Percentiles rank a stretch among this genome's conserved stretches.
Conservation (phyloP, 2,329 filamentous ascomycete species). For the Alternaria postmessia region DNA sequence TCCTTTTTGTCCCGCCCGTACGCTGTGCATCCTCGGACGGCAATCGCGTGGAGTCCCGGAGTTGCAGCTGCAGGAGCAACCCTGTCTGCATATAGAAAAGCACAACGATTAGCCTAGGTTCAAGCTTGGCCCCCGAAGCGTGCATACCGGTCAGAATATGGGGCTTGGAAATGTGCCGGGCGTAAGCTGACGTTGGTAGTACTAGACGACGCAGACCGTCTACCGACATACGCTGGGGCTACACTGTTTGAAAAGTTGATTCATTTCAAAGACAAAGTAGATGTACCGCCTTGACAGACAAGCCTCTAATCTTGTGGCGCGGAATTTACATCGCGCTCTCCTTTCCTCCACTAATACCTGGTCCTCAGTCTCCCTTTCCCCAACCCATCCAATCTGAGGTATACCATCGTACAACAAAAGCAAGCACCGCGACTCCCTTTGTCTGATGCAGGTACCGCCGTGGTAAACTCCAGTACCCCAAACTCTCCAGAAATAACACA, state of each 20-base stretch:
- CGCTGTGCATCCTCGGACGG: not conserved
- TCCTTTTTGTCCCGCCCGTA: not conserved
- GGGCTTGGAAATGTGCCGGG: not conserved
- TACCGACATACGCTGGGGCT: not conserved
- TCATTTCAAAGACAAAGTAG: not conserved
- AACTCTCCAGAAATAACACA: not conserved
- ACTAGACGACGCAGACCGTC: not conserved
- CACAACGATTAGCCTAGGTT: not conserved
- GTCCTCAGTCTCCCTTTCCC: not conserved
- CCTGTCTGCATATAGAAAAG: not conserved
- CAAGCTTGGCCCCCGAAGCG: not conserved
- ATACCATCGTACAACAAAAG: slow-evolving; percentile 1
- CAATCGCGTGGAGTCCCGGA: slow-evolving; percentile 17
- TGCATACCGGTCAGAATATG: not conserved
- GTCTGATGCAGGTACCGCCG: not conserved
- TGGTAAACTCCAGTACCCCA: slow-evolving; percentile 3
- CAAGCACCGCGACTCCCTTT: slow-evolving; percentile 3
- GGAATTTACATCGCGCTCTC: not conserved
- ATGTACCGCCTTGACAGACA: not conserved
- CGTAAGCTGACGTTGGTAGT: not conserved
- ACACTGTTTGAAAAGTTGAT: not conserved
- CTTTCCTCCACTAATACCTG: not conserved
- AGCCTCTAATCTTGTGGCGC: not conserved
- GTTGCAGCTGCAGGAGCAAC: slow-evolving; percentile 9
- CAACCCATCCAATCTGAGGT: slow-evolving; percentile 6